Evolutionary conservation across 2,329 filamentous ascomycete genomes (phyloP).

Genomic region (Colletotrichum australisinense): DNA sequence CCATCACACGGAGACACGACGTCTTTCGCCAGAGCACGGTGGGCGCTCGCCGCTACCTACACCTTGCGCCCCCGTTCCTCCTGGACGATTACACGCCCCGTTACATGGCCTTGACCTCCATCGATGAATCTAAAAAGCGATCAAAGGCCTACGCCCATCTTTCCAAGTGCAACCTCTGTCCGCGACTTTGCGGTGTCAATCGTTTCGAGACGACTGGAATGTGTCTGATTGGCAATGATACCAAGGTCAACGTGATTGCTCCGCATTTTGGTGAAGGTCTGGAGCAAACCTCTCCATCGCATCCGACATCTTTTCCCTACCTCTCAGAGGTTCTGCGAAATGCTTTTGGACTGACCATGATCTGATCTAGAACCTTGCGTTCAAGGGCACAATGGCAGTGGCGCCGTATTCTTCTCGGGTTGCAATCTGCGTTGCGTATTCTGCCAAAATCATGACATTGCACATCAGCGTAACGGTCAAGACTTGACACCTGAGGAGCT

Average conservation of each 20-base stretch:
- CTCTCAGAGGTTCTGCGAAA: not conserved
- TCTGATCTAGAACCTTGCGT: conserved; percentile 77
- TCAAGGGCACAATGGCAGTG: conserved; percentile 83
- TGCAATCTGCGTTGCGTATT: conserved; percentile 80
- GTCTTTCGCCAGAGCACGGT: not conserved
- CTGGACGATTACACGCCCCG: conserved; percentile 80
- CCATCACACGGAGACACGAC: not conserved
- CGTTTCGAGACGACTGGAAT: conserved; percentile 82
- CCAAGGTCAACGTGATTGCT: conserved; percentile 85
- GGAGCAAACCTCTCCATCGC: conserved; percentile 31
- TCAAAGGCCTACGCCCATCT: conserved; percentile 80
- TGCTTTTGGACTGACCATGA: conserved; percentile 17
- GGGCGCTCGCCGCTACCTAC: conserved; percentile 49
- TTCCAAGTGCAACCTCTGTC: conserved; percentile 83
- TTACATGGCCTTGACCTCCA: conserved; percentile 75
- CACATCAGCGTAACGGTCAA: conserved; percentile 84
- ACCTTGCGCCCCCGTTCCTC: conserved; percentile 74
- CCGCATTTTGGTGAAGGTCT: conserved; percentile 84
- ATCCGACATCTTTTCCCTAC: not conserved
- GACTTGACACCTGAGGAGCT: conserved; percentile 83
- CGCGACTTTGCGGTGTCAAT: conserved; percentile 81
- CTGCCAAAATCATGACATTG: conserved; percentile 87
- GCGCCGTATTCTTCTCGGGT: conserved; percentile 84
- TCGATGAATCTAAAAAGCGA: conserved; percentile 79
- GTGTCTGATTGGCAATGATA: conserved; percentile 81